Conservation (phyloP, 345 rosid species). For the Acer saccharum region DNA sequence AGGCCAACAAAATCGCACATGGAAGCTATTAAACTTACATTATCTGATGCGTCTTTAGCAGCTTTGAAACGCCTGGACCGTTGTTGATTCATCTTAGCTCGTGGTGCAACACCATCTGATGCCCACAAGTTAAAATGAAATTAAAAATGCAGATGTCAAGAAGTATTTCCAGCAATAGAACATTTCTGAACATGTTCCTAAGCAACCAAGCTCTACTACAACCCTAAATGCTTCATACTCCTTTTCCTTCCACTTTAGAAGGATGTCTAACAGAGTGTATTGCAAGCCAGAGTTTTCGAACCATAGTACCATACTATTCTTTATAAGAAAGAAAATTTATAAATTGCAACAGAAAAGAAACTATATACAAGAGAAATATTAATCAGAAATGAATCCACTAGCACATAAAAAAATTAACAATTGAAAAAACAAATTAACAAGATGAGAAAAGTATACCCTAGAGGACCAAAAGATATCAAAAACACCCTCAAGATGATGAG, state of each 20-base stretch:
- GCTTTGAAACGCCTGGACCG: constrained; percentile 35
- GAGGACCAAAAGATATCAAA: too few relatives aligned
- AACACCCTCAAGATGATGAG: too few relatives aligned
- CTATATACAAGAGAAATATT: too few relatives aligned
- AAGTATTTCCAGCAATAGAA: background rate
- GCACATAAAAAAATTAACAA: background rate
- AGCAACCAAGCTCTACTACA: background rate
- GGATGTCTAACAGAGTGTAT: background rate
- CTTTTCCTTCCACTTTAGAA: background rate
- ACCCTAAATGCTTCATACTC: background rate
- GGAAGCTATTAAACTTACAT: background rate
- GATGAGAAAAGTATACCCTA: background rate
- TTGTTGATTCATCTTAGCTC: constrained; percentile 44
- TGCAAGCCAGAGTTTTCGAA: background rate
- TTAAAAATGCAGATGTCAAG: background rate
- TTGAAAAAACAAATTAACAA: background rate
- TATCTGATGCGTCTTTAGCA: constrained; percentile 34
- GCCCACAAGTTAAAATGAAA: background rate
- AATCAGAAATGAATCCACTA: background rate
- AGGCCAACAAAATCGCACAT: background rate
- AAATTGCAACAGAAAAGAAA: too few relatives aligned
- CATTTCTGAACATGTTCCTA: background rate
- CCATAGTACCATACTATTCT: background rate
- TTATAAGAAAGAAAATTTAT: too few relatives aligned
- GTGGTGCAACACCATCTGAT: constrained; percentile 40